Base-by-base conservation (phyloP, 129 eudicot genomes). In the Flaveria robusta region DNA sequence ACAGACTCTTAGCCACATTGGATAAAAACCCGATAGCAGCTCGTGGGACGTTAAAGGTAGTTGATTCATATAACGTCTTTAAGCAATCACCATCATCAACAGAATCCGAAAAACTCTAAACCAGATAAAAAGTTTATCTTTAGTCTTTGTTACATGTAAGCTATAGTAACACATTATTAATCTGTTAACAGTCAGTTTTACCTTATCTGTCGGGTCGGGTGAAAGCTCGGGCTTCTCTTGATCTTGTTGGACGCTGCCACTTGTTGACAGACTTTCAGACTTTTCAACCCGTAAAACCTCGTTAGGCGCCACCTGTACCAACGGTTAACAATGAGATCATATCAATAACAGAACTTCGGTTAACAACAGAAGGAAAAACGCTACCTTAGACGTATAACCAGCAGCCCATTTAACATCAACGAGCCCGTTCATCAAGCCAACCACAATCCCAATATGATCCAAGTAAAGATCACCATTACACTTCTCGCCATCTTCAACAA, bases 361-460 rank as follows among this genome's bases (percentile, higher is more conserved):
- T 20, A 15, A 52, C 20, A 34, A 15, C 23, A 23, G 52, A 52
- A n/a, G 31, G 56, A 79, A 45, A 65, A 34, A 16, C 12, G 56
- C 42, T 91, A 94, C 99, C 97, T 88, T 67, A 67, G 85, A 85
- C 11, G 81, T 85, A 74, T 71, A 66, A 65, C 96, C 99, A 66
- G 73, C 85, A 34, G 92, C 92, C 99, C 99, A 94, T 85, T 81
- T 86, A 74, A 94, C 99, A 82, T 89, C 87, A 64, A 94, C 72
- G 8, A 77, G 8, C 7, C 96, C 92, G 37, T 74, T 79, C 74
- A 81, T 80, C 29, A 84, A 79, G 37, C 96, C 92, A 51, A 86
- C 77, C 7, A 94, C 96, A 9, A 76, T 72, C 71, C 99, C 99
- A 37, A 91, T 83, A 73, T 65, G 79, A 65, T 87, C 81, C n/a